Conservation (phyloP, 768 basidiomycete genomes). For the Cantharellus cinnabarinus region DNA sequence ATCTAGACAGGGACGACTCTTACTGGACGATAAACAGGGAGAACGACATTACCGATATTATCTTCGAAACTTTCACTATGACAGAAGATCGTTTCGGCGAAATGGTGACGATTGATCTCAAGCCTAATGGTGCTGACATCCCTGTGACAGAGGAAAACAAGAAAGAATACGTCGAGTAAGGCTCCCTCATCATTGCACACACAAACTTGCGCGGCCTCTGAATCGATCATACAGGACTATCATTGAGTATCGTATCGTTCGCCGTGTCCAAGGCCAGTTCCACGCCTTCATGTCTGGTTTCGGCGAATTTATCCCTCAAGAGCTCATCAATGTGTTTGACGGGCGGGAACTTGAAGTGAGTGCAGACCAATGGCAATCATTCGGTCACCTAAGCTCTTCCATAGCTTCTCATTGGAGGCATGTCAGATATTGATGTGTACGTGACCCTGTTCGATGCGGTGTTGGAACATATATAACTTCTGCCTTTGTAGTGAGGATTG, state of each 20-base stretch:
- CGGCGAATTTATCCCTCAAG: conserved; percentile 54
- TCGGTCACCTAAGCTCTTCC: not conserved
- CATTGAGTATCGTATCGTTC: conserved; percentile 92
- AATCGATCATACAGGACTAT: conserved; percentile 25
- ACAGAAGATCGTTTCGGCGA: conserved; percentile 97
- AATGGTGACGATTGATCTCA: conserved; percentile 91
- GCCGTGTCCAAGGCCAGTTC: conserved; percentile 95
- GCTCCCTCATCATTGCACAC: conserved; percentile 1
- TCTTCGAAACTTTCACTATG: conserved; percentile 94
- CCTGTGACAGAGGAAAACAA: conserved; percentile 36
- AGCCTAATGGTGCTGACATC: conserved; percentile 65
- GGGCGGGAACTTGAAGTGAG: conserved; percentile 72
- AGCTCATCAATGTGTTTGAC: conserved; percentile 94
- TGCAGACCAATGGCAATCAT: not conserved
- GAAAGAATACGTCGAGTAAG: no score
- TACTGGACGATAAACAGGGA: conserved; percentile 31
- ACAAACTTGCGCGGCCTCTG: not conserved
- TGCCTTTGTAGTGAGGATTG: conserved; percentile 56
- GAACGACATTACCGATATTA: conserved; percentile 94
- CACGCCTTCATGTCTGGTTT: conserved; percentile 99
- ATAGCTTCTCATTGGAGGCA: conserved; percentile 80
- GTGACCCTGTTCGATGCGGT: conserved; percentile 16
- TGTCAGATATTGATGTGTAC: conserved; percentile 98
- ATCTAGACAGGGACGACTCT: not conserved
- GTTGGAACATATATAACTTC: not conserved